Conservation (phyloP, 257 asterid genomes). For the Solanum rostratum region DNA sequence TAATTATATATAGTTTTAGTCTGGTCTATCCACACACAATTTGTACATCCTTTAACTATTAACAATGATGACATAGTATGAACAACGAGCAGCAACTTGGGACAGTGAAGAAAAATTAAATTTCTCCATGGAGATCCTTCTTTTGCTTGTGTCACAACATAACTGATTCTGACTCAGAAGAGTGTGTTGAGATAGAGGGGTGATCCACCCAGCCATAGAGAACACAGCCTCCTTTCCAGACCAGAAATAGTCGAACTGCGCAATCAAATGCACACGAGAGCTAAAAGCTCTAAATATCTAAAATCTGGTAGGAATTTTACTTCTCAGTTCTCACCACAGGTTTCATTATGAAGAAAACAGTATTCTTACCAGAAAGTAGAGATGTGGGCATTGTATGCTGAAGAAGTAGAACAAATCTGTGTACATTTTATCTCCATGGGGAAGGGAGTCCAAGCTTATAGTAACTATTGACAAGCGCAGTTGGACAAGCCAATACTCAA, state of each 20-base stretch:
- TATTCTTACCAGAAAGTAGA: slow-evolving; percentile 60
- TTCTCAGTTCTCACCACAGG: neutral
- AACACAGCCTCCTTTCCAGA: slow-evolving; percentile 59
- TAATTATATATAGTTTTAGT: neutral
- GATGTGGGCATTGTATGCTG: slow-evolving; percentile 97
- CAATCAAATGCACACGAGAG: neutral
- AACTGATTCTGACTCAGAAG: slow-evolving; percentile 20
- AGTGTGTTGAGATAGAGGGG: slow-evolving; percentile 69
- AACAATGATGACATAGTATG: neutral
- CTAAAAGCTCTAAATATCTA: neutral
- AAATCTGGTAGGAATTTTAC: neutral
- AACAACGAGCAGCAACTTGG: neutral
- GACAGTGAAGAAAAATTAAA: neutral
- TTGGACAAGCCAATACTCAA: too few relatives aligned
- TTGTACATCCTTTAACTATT: neutral
- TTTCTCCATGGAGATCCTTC: neutral
- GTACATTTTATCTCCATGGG: too few relatives aligned
- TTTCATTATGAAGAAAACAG: neutral
- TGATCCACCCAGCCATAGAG: slow-evolving; percentile 96
- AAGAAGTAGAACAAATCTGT: slow-evolving; percentile 8
- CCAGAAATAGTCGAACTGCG: neutral
- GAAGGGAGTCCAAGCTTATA: too few relatives aligned
- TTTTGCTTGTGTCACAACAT: neutral
- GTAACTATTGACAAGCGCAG: too few relatives aligned
- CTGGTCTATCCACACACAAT: neutral